Percentiles rank a stretch among this genome's conserved stretches.
Conservation (phyloP, 1,284 basidiomycete species). For the Boletus calvinii region DNA sequence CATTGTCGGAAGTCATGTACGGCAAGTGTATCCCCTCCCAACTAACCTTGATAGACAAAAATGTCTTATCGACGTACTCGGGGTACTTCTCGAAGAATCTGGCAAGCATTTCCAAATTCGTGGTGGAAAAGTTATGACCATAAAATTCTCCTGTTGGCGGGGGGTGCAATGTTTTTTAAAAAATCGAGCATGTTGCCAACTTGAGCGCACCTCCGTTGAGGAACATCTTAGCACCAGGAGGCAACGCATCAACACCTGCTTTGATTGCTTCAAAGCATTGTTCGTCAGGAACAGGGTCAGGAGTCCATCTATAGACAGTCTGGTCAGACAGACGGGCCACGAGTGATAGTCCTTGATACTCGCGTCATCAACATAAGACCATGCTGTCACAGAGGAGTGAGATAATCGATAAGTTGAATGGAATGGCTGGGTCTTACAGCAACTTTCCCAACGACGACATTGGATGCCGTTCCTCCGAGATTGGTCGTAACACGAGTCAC, state of each 20-base stretch:
- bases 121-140: slow-evolving; percentile 25
- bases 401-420: neutral
- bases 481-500: slow-evolving; percentile 29
- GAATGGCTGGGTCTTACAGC: slow-evolving; percentile 29
- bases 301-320: slow-evolving; percentile 15
- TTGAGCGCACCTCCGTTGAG: slow-evolving; percentile 44
- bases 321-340: neutral
- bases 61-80: slow-evolving; percentile 49
- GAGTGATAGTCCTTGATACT: neutral
- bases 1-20: neutral
- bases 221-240: slow-evolving; percentile 47
- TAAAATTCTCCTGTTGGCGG: slow-evolving; percentile 34
- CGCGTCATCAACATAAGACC: slow-evolving; percentile 32
- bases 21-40: no score
- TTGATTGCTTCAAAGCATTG: slow-evolving; percentile 63
- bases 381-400: slow-evolving; percentile 19
- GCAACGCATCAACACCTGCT: slow-evolving; percentile 55
- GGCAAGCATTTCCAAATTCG: slow-evolving; percentile 43
- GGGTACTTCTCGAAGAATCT: slow-evolving; percentile 52
- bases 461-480: slow-evolving; percentile 36
- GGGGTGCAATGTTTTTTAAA: neutral
- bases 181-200: neutral
- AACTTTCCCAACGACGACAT: slow-evolving; percentile 35
- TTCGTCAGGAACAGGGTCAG: slow-evolving; percentile 42
- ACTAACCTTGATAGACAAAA: slow-evolving; percentile 43